Evolutionary conservation across 495 filamentous ascomycete genomes (phyloP).

Genomic region (Annulohypoxylon bovei): DNA sequence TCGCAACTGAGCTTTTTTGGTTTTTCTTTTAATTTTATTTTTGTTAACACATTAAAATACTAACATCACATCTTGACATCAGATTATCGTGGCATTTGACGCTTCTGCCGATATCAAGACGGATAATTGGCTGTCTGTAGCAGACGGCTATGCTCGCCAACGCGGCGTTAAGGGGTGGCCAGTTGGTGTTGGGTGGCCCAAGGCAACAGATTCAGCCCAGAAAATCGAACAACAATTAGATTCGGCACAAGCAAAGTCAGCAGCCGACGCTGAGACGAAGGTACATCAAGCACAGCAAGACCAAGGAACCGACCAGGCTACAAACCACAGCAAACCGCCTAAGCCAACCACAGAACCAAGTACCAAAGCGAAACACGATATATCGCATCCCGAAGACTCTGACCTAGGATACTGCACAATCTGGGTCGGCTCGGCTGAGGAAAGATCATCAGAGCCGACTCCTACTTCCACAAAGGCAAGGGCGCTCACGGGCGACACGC

Average conservation of each 20-base stretch:
- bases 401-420: slow-evolving; percentile 91
- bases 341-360: slow-evolving; percentile 34
- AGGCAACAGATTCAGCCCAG: slow-evolving; percentile 59
- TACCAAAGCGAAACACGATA: slow-evolving; percentile 40
- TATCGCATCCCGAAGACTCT: slow-evolving; percentile 55
- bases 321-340: slow-evolving; percentile 20
- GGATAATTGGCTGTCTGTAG: slow-evolving; percentile 92
- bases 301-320: slow-evolving; percentile 48
- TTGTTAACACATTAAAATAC: no score
- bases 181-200: slow-evolving; percentile 89
- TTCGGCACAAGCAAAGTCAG: slow-evolving; percentile 69
- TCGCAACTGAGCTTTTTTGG: no score
- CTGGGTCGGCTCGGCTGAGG: slow-evolving; percentile 88
- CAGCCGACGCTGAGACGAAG: slow-evolving; percentile 68
- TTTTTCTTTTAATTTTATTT: no score
- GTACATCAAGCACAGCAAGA: slow-evolving; percentile 69
- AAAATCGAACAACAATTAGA: slow-evolving; percentile 72
- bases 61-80: no score
- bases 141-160: slow-evolving; percentile 90
- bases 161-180: slow-evolving; percentile 94
- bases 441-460: slow-evolving; percentile 64
- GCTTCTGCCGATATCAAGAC: slow-evolving; percentile 83
- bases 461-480: slow-evolving; percentile 74
- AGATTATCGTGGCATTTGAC: slow-evolving; percentile 91
- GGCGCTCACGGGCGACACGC: slow-evolving; percentile 66